Percentiles rank a stretch among this genome's conserved stretches.
phyloP scores from a whole-genome alignment of 75 land plant genomes.

The Sequoiadendron giganteum region DNA sequence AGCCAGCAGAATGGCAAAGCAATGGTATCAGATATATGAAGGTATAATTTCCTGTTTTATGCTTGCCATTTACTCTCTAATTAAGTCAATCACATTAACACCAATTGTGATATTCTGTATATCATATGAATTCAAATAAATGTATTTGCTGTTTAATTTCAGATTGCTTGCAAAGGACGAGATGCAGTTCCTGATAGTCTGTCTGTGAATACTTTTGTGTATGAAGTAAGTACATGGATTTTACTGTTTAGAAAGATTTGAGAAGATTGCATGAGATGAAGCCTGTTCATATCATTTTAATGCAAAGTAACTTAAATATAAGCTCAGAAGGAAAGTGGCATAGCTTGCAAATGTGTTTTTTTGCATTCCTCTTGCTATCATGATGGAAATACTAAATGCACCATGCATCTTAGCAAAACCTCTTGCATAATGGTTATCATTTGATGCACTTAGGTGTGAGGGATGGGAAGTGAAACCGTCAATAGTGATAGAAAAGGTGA shows the following conservation, averaged over 20 bases:
- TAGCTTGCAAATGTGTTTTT: background rate
- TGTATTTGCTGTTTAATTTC: conserved; percentile 13
- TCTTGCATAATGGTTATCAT: background rate
- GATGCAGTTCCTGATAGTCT: conserved; percentile 92
- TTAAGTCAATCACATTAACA: background rate
- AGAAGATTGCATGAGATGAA: background rate
- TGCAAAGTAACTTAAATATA: background rate
- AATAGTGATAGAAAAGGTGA: background rate
- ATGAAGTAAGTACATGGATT: conserved; percentile 55
- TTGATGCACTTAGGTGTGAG: background rate
- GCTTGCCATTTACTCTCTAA: background rate
- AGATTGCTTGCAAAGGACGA: conserved; percentile 93
- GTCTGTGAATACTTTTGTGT: conserved; percentile 81
- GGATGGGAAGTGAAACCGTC: background rate
- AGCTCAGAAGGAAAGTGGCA: background rate
- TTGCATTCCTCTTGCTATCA: background rate
- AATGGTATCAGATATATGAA: conserved; percentile 80
- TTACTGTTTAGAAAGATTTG: background rate
- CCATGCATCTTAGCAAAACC: background rate
- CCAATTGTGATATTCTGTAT: background rate
- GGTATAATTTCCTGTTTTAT: conserved; percentile 33
- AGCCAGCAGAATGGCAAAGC: conserved; percentile 57
- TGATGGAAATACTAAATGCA: background rate
- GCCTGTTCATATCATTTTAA: background rate
- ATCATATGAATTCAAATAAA: background rate